Base-by-base conservation (phyloP, 129 eudicot genomes). In the Gnaphalium uliginosum region DNA sequence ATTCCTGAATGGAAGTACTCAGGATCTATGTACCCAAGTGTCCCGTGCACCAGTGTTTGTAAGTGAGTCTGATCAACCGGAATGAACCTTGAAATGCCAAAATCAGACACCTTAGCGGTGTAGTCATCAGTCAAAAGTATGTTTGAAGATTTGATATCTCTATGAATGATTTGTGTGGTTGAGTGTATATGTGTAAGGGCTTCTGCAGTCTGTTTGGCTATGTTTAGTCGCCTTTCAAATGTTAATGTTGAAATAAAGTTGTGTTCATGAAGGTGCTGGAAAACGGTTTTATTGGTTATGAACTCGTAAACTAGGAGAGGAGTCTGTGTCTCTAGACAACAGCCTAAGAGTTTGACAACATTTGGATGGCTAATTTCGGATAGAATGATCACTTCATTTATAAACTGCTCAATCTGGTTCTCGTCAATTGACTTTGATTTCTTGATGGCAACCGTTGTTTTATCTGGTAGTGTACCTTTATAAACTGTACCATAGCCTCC, bases 21-120 rank as follows among this genome's bases (percentile, higher is more conserved):
- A 0, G 84, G 75, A 29, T 80, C 84, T 41, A 80, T 81, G 68
- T 81, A 81, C 33, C 80, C 84, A 21, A 67, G 72, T 0, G 80
- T 81, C 37, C 80, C 71, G 48, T 68, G 71, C 21, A 74, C 76
- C 46, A 60, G 19, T 23, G 79, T 80, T 27, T 75, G 72, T 15
- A 80, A 33, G 21, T 74, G 84, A 25, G 75, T 67, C 48, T 73
- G 27, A 15, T 74, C 79, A 60, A 56, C 24, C 18, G 80, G 79
- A 80, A 73, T 68, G 54, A 66, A 72, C 60, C 71, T 69, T 30
- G 76, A 78, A 69, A 69, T 78, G 10, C 70, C 76, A 14, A 78
- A 78, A 78, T 71, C 71, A 71, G 77, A 78, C 72, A 78, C 80
- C 57, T 66, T 66, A 24, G 80, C 68, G n/a, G 39, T 76, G 67